These are phyloP conservation scores for Pseudonectria foliicola DNA, from an alignment of 2,329 filamentous ascomycete genomes.

Conservation along the genomic window DNA sequence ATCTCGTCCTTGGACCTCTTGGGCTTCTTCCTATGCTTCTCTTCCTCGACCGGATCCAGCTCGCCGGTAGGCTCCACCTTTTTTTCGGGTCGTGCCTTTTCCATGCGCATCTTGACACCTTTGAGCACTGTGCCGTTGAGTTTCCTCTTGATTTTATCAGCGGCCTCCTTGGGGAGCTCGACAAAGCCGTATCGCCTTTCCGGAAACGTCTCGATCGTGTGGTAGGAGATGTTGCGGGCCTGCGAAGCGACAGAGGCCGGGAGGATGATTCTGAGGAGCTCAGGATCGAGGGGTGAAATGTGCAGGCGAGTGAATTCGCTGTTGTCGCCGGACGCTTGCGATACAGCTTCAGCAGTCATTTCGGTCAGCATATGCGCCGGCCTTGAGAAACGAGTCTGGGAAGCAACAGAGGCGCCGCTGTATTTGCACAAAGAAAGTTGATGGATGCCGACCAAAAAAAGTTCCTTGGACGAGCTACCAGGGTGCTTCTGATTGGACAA, in stretches of 20 bases:
- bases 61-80: slow-evolving; percentile 28
- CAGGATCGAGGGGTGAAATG: slow-evolving; percentile 76
- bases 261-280: slow-evolving; percentile 65
- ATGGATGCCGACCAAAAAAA: background rate
- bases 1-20: slow-evolving; percentile 29
- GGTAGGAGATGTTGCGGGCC: slow-evolving; percentile 82
- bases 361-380: slow-evolving; percentile 1
- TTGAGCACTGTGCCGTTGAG: slow-evolving; percentile 80
- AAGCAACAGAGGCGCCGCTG: slow-evolving; percentile 3
- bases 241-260: slow-evolving; percentile 56
- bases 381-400: background rate
- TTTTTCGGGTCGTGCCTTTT: slow-evolving; percentile 62
- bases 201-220: slow-evolving; percentile 77
- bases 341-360: slow-evolving; percentile 17
- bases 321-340: slow-evolving; percentile 7
- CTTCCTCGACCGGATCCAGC: slow-evolving; percentile 23
- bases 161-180: slow-evolving; percentile 72
- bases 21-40: slow-evolving; percentile 26
- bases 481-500: no score
- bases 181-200: slow-evolving; percentile 88
- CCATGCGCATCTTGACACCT: slow-evolving; percentile 77
- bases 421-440: no score
- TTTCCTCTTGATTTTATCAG: slow-evolving; percentile 86
- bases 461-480: no score
- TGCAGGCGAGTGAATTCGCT: slow-evolving; percentile 51